These are phyloP conservation scores for Nakataea oryzae DNA, from an alignment of 2,329 filamentous ascomycete genomes.

Conservation along the genomic window DNA sequence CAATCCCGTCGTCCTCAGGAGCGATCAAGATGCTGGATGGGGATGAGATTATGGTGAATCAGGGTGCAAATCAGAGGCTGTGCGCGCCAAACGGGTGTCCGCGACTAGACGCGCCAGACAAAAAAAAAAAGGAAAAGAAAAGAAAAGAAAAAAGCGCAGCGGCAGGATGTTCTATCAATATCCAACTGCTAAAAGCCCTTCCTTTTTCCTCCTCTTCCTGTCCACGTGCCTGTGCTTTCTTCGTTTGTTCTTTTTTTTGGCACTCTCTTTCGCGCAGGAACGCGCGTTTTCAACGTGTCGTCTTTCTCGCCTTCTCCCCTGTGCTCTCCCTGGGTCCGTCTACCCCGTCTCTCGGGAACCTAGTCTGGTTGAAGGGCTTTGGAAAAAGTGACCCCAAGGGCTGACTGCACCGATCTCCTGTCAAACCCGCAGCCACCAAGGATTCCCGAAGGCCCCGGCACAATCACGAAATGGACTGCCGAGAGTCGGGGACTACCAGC, in stretches of 20 bases:
- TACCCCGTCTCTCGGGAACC: neutral
- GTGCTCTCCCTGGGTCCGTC: neutral
- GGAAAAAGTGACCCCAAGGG: neutral
- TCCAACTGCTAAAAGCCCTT: neutral
- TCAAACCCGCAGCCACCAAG: neutral
- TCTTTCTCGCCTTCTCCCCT: neutral
- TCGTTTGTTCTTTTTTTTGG: neutral
- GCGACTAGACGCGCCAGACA: neutral
- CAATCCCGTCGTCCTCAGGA: neutral
- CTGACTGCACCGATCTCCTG: too few species aligned
- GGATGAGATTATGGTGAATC: conserved; percentile 1
- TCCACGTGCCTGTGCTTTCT: neutral
- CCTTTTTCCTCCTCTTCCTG: neutral
- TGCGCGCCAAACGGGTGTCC: neutral
- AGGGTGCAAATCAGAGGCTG: neutral
- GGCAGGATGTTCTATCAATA: conserved; percentile 1
- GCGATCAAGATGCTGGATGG: neutral
- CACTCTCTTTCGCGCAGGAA: neutral
- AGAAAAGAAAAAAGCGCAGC: neutral
- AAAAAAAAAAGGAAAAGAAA: neutral
- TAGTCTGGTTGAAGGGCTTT: neutral
- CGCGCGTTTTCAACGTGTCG: neutral
- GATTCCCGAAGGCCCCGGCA: neutral
- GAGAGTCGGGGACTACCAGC: neutral
- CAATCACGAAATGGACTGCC: neutral